phyloP scores from a whole-genome alignment of 116 monocot genomes.

The Papilionanthe hybrid region DNA sequence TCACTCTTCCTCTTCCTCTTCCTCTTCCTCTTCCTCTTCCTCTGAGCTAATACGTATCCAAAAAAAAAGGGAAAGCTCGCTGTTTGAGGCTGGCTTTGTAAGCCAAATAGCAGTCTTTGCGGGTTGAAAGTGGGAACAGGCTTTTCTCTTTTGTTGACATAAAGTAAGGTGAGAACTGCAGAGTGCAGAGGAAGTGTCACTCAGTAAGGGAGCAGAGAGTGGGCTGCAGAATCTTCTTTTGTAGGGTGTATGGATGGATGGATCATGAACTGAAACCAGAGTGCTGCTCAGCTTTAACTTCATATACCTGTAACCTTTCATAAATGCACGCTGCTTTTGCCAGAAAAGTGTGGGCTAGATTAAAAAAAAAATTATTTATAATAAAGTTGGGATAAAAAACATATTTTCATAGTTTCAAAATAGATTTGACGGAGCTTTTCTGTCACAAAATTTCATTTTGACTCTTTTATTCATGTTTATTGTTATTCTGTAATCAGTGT shows the following conservation, averaged over 20 bases:
- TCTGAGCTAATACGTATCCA: neutral
- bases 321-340: neutral
- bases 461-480: no score
- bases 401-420: no score
- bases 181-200: slow-evolving; percentile 38
- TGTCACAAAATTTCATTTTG: no score
- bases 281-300: neutral
- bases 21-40: neutral
- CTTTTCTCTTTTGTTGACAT: slow-evolving; percentile 1
- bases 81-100: neutral
- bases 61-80: neutral
- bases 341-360: no score
- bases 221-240: slow-evolving; percentile 58
- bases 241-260: slow-evolving; percentile 32
- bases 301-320: neutral
- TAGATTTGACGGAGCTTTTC: no score
- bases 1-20: neutral
- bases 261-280: neutral
- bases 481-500: no score
- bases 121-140: neutral
- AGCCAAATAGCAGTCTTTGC: neutral
- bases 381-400: no score
- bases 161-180: neutral
- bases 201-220: slow-evolving; percentile 44
- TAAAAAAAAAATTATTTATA: no score